Percentiles rank a stretch among this genome's conserved stretches.
Conservation (phyloP, 2,329 filamentous ascomycete species). For the Alternaria alternata region DNA sequence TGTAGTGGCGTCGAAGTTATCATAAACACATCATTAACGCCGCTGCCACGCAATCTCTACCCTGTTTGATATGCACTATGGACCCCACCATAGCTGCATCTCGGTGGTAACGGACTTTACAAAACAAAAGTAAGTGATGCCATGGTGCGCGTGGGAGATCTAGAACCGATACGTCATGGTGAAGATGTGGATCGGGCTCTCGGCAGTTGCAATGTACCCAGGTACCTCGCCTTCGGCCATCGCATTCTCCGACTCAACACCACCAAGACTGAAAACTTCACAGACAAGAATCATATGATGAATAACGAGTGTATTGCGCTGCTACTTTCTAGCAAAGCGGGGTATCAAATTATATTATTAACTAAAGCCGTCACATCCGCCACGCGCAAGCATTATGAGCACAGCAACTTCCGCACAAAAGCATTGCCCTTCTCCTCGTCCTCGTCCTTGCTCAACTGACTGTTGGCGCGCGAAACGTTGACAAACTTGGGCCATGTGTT, state of each 20-base stretch:
- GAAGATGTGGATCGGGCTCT: not conserved
- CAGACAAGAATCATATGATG: not conserved
- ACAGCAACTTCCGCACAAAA: conserved; percentile 18
- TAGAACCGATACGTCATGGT: conserved; percentile 11
- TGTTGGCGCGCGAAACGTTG: conserved; percentile 33
- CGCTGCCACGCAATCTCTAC: conserved; percentile 2
- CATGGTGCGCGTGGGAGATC: not conserved
- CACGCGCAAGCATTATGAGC: not conserved
- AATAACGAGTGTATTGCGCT: not conserved
- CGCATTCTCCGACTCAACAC: not conserved
- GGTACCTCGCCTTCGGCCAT: not conserved
- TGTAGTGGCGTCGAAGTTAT: not conserved
- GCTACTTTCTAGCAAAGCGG: not conserved
- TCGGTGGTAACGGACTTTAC: conserved; percentile 7
- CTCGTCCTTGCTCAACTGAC: conserved; percentile 23
- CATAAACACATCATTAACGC: conserved; percentile 12
- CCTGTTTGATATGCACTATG: not conserved
- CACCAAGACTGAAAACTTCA: not conserved
- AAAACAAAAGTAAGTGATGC: not conserved
- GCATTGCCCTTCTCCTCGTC: conserved; percentile 24
- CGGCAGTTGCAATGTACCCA: conserved; percentile 10
- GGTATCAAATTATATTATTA: conserved; percentile 8
- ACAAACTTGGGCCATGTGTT: conserved; percentile 51
- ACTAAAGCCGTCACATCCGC: not conserved
- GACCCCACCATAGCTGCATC: not conserved